Evolutionary conservation across 768 basidiomycete genomes (phyloP), one percentile per base, ranked within the genome.

Genomic region (Suillus cothurnatus): DNA sequence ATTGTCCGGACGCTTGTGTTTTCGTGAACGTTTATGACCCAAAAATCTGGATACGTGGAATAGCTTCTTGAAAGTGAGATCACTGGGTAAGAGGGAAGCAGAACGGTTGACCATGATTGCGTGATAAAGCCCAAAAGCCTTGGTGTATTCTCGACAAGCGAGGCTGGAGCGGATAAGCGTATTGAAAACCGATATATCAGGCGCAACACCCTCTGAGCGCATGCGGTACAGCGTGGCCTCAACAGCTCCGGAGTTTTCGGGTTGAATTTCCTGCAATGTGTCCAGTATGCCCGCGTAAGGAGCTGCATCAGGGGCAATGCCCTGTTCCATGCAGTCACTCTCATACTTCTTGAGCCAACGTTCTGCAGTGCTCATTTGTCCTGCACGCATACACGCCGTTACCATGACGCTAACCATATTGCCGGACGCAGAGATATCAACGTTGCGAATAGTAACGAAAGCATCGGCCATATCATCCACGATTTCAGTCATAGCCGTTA

Each of bases 141-240:
- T 74, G 6, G 67, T 69, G 57, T 78, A 72, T 6, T 76, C 75
- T 15, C 71, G 63, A 1, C 71, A 71, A 15, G 77, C 70, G 43
- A 78, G 68, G 62, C 84, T 80, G 19, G 74, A 73, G 7, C 79
- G 74, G 17, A 88, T 79, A 66, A 88, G 78, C 9, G 79, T 66
- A 63, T 87, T 86, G 74, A 86, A 81, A n/a, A 86, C 67, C 45
- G 69, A 69, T 11, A 79, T 74, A 61, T 83, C 77, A 0, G 81
- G 80, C 2, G 71, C 49, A 15, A 83, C 73, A 4, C 77, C 77
- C 2, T 78, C 74, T 23, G 75, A 70, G 57, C 71, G 69, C 80
- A 85, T 83, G 53, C 76, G 72, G 6, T 73, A 67, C 57, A 87
- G 72, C 0, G 84, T 73, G 17, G 70, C 73, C 61, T 78, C 68